These are phyloP conservation scores for Baorangia bicolor DNA, from an alignment of 768 basidiomycete species.

Conservation along the genomic window DNA sequence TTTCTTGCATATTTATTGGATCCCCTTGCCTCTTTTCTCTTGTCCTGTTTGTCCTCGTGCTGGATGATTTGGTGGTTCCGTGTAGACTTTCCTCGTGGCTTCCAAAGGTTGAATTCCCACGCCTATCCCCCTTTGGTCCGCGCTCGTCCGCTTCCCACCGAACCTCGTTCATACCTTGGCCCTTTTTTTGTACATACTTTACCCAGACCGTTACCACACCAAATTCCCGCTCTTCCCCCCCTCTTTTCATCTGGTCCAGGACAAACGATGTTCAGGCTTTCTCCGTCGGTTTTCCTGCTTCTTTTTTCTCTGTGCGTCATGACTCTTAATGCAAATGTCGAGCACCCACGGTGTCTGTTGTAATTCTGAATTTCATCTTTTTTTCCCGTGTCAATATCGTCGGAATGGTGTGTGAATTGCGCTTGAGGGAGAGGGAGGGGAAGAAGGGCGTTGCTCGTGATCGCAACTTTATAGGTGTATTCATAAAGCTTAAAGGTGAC, in stretches of 20 bases:
- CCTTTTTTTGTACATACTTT: neutral
- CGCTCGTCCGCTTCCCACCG: too few species aligned
- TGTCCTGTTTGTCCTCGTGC: neutral
- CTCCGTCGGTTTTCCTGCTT: conserved; percentile 1
- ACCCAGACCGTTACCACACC: neutral
- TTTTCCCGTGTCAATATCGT: neutral
- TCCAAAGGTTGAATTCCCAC: neutral
- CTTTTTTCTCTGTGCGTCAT: conserved; percentile 7
- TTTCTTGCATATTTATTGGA: conserved; percentile 22
- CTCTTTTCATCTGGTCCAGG: neutral
- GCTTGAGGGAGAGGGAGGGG: neutral
- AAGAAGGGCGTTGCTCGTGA: neutral
- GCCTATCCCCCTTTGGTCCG: neutral
- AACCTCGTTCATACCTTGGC: neutral
- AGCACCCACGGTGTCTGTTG: conserved; percentile 22
- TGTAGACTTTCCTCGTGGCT: too few species aligned
- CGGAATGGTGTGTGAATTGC: neutral
- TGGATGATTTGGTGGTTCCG: neutral
- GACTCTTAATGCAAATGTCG: conserved; percentile 8
- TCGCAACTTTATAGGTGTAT: too few species aligned
- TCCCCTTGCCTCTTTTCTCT: neutral
- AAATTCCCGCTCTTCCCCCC: neutral
- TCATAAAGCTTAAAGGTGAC: too few species aligned
- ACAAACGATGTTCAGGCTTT: neutral
- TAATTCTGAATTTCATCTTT: conserved; percentile 13